Percentiles rank a stretch among this genome's conserved stretches.
Evolutionary conservation across 2,329 filamentous ascomycete genomes (phyloP).

Genomic region (Calonectria hawksworthii): DNA sequence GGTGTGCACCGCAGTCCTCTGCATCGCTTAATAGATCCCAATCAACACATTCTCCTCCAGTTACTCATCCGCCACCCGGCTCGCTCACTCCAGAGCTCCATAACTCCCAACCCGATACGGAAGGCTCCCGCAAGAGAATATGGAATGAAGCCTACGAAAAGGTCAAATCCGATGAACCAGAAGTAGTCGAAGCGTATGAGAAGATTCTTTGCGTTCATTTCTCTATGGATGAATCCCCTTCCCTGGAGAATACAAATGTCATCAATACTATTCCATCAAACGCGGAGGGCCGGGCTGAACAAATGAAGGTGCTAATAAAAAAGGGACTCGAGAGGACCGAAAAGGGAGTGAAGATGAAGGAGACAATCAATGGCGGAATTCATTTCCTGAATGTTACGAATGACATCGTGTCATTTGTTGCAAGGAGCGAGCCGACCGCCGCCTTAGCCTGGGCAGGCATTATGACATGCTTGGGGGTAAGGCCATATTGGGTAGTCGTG

Average conservation of each 20-base stretch:
- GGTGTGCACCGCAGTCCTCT: no score
- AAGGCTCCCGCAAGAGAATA: no score
- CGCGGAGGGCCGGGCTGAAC: background rate
- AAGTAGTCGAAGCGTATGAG: conserved; percentile 26
- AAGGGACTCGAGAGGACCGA: background rate
- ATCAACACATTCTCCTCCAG: no score
- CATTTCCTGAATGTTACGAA: background rate
- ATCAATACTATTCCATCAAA: background rate
- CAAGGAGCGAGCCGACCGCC: conserved; percentile 1
- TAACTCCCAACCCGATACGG: no score
- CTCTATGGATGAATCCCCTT: background rate
- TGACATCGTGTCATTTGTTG: background rate
- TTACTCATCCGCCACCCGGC: no score
- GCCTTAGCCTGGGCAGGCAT: conserved; percentile 18
- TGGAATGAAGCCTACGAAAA: background rate
- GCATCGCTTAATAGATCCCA: no score
- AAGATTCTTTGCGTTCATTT: conserved; percentile 20
- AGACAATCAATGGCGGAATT: background rate
- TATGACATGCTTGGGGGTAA: conserved; percentile 5
- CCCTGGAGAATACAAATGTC: background rate
- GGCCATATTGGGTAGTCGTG: background rate
- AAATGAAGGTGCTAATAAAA: background rate
- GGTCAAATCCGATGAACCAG: background rate
- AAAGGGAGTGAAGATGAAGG: background rate
- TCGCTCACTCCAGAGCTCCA: no score